Conservation (phyloP, 768 basidiomycete species). For the Tubosaeta sp. region DNA sequence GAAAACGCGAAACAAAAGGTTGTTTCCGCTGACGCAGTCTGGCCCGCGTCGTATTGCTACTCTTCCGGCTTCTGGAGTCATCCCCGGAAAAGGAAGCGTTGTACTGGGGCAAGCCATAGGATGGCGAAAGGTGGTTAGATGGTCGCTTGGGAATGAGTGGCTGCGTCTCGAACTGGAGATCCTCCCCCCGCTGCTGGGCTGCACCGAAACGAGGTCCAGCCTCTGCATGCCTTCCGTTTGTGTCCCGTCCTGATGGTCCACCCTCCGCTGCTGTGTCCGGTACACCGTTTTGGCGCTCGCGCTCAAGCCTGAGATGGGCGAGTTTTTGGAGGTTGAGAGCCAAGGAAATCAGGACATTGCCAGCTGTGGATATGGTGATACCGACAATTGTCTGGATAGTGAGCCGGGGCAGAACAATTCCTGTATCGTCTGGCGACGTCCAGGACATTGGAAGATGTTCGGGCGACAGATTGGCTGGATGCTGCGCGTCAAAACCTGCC, state of each 20-base stretch:
- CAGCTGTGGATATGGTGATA: constrained; percentile 75
- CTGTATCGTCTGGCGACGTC: constrained; percentile 13
- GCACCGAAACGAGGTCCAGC: not conserved
- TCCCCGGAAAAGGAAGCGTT: constrained; percentile 11
- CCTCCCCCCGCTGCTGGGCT: constrained; percentile 9
- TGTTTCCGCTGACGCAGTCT: constrained; percentile 24
- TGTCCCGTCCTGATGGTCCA: constrained; percentile 3
- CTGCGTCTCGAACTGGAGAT: constrained; percentile 21
- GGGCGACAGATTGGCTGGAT: not conserved
- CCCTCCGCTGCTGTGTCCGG: constrained; percentile 11
- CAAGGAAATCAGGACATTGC: constrained; percentile 85
- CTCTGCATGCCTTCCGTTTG: not conserved
- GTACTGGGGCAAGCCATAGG: constrained; percentile 18
- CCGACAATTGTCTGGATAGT: constrained; percentile 62
- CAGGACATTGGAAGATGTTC: constrained; percentile 10
- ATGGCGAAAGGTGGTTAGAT: constrained; percentile 11
- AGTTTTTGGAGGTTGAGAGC: constrained; percentile 93
- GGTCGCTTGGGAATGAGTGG: constrained; percentile 28
- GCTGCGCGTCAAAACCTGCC: not conserved
- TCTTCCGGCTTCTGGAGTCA: constrained; percentile 27
- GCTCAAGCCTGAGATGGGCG: constrained; percentile 70
- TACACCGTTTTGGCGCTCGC: constrained; percentile 22
- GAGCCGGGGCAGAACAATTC: constrained; percentile 50
- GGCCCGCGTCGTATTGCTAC: constrained; percentile 17
- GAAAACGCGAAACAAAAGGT: constrained; percentile 34